Evolutionary conservation across 805 yeast species (phyloP).

Genomic region (Sugiyamaella lignohabitans): DNA sequence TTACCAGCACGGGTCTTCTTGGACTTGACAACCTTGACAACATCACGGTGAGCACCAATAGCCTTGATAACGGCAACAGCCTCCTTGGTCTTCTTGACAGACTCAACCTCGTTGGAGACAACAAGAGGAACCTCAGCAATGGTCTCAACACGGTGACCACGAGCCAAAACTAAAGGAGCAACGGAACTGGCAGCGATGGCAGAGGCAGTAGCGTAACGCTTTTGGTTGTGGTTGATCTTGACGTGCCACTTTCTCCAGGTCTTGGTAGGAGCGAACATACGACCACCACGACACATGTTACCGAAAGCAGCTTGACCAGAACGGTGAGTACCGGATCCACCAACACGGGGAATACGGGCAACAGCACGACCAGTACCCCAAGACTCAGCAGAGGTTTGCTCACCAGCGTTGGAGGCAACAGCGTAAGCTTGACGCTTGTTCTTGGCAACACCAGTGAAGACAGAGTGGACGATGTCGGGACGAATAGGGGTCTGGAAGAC

Average conservation of each 20-base stretch:
- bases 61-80: constrained; percentile 98
- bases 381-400: constrained; percentile 99
- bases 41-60: constrained; percentile 97
- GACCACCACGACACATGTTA: constrained; percentile 99
- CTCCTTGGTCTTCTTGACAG: constrained; percentile 93
- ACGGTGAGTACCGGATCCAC: constrained; percentile 99
- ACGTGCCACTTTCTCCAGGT: constrained; percentile 99
- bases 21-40: constrained; percentile 95
- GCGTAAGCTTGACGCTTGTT: constrained; percentile 99
- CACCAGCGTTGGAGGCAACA: constrained; percentile 98
- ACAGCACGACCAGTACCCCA: constrained; percentile 99
- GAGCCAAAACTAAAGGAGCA: constrained; percentile 96
- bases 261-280: constrained; percentile 99
- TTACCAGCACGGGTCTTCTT: constrained; percentile 99
- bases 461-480: constrained; percentile 98
- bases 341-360: constrained; percentile 99
- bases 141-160: constrained; percentile 99
- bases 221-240: constrained; percentile 99
- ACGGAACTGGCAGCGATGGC: constrained; percentile 99
- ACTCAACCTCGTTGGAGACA: constrained; percentile 87
- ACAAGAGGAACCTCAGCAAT: constrained; percentile 98
- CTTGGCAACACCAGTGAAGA: constrained; percentile 97
- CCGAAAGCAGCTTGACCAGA: constrained; percentile 99
- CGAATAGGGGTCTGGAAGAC: constrained; percentile 99
- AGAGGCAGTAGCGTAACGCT: constrained; percentile 99